These are phyloP conservation scores for Paraphaeosphaeria sporulosa DNA, from an alignment of 2,329 filamentous ascomycete genomes.

Conservation along the genomic window DNA sequence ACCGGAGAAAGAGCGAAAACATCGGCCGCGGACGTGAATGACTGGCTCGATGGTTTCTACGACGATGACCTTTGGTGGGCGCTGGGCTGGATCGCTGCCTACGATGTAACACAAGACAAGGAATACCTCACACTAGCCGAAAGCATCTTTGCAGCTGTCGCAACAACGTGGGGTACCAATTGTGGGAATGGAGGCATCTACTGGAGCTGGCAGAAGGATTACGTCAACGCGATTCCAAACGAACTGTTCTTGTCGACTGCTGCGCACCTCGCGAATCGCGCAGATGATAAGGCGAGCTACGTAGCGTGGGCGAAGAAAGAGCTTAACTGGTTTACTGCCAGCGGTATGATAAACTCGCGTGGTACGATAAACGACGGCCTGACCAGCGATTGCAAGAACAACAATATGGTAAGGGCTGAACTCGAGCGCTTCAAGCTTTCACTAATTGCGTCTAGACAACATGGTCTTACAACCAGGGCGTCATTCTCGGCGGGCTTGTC, in stretches of 20 bases:
- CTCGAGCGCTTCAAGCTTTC: conserved; percentile 41
- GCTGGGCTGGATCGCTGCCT: conserved; percentile 62
- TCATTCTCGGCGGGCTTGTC: conserved; percentile 65
- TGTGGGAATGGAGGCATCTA: conserved; percentile 59
- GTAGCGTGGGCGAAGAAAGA: conserved; percentile 56
- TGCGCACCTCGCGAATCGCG: conserved; percentile 63
- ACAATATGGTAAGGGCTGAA: conserved; percentile 46
- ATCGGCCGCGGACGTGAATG: conserved; percentile 24
- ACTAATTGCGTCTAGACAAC: conserved; percentile 30
- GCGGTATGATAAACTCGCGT: conserved; percentile 57
- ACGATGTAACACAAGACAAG: conserved; percentile 57
- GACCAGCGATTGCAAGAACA: conserved; percentile 60
- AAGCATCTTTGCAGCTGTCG: conserved; percentile 59
- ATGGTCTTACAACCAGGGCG: conserved; percentile 69
- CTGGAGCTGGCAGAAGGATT: conserved; percentile 56
- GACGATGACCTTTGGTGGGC: conserved; percentile 63
- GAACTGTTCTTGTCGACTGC: conserved; percentile 64
- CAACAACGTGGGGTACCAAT: conserved; percentile 44
- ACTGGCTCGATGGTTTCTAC: conserved; percentile 56
- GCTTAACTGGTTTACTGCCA: conserved; percentile 60
- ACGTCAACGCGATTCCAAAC: conserved; percentile 64
- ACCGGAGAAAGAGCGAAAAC: conserved; percentile 19
- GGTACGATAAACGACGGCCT: conserved; percentile 64
- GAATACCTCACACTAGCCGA: conserved; percentile 58
- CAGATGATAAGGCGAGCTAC: conserved; percentile 50